Percentiles rank a stretch among this genome's conserved stretches.
phyloP scores from a whole-genome alignment of 768 basidiomycete genomes.

The Tricholoma bakamatsutake region DNA sequence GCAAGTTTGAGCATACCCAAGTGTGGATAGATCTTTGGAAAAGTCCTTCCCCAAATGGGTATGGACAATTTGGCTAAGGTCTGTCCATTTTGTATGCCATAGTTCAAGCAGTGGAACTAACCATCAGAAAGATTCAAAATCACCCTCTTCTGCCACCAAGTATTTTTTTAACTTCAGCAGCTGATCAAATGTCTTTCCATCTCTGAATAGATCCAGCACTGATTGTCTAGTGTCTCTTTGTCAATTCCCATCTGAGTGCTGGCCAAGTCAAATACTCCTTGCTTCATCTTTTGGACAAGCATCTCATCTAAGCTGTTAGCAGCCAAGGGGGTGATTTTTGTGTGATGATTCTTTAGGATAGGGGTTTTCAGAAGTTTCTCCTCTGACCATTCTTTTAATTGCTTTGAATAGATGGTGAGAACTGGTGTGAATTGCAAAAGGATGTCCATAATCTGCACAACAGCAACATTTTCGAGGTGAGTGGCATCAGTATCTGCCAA shows the following conservation, averaged over 20 bases:
- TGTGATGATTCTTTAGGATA: conserved; percentile 4
- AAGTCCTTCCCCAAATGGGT: conserved; percentile 16
- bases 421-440: conserved; percentile 9
- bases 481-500: conserved; percentile 10
- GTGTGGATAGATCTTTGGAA: conserved; percentile 12
- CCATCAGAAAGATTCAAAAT: conserved; percentile 17
- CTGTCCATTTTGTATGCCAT: conserved; percentile 30
- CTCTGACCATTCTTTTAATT: conserved; percentile 4
- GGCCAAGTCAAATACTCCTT: conserved; percentile 15
- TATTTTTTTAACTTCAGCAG: conserved; percentile 9
- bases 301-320: conserved; percentile 16
- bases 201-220: conserved; percentile 8
- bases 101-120: conserved; percentile 21
- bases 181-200: conserved; percentile 16
- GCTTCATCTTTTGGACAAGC: conserved; percentile 13
- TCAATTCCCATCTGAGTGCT: conserved; percentile 12
- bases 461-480: conserved; percentile 12
- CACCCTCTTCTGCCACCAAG: conserved; percentile 4
- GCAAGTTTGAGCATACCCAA: conserved; percentile 10
- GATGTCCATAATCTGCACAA: conserved; percentile 8
- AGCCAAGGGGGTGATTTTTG: conserved; percentile 12
- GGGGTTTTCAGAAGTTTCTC: conserved; percentile 5
- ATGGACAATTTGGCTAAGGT: conserved; percentile 17
- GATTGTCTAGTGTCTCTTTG: conserved; percentile 8
- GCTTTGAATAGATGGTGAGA: conserved; percentile 6